A percentile compares a stretch with the other conserved stretches of the same genome.
phyloP scores from a whole-genome alignment of 805 yeast species.

The Helenozyma baotianmanensis region DNA sequence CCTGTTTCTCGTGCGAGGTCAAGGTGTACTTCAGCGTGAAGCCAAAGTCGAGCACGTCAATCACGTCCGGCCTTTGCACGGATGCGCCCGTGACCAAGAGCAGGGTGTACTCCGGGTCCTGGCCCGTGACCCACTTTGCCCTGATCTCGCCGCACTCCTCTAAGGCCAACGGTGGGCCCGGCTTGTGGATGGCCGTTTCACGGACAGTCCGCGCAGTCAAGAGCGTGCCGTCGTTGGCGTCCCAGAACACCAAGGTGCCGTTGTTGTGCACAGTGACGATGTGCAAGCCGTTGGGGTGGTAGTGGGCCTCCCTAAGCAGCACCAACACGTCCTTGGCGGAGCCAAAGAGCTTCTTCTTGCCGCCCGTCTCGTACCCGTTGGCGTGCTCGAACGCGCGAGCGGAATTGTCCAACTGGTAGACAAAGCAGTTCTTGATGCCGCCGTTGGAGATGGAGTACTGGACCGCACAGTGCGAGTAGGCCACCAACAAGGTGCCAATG shows the following conservation, averaged over 20 bases:
- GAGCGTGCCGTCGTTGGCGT: conserved; percentile 68
- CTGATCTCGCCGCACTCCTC: conserved; percentile 13
- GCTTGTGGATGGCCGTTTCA: conserved; percentile 60
- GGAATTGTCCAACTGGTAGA: conserved; percentile 60
- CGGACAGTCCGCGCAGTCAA: conserved; percentile 70
- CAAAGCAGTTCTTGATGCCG: conserved; percentile 50
- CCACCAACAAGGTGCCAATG: conserved; percentile 68
- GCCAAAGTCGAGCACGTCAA: conserved; percentile 68
- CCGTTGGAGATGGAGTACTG: conserved; percentile 63
- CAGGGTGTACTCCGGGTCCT: conserved; percentile 76
- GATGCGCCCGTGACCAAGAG: conserved; percentile 69
- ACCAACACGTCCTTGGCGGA: conserved; percentile 30
- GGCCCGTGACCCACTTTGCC: conserved; percentile 73
- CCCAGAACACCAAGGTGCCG: conserved; percentile 91
- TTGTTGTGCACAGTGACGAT: conserved; percentile 74
- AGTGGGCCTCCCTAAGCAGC: conserved; percentile 49
- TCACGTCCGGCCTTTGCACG: conserved; percentile 24
- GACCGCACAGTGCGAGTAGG: conserved; percentile 67
- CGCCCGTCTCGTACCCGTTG: conserved; percentile 27
- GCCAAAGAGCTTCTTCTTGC: conserved; percentile 39
- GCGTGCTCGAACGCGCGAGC: conserved; percentile 55
- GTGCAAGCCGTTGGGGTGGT: conserved; percentile 93
- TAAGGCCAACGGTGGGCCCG: conserved; percentile 29
- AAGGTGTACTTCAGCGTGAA: conserved; percentile 71
- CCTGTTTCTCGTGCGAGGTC: conserved; percentile 82